A percentile compares a stretch with the other conserved stretches of the same genome.
These are phyloP conservation scores for Candida odintsovae DNA, from an alignment of 805 yeast genomes.

Conservation along the genomic window DNA sequence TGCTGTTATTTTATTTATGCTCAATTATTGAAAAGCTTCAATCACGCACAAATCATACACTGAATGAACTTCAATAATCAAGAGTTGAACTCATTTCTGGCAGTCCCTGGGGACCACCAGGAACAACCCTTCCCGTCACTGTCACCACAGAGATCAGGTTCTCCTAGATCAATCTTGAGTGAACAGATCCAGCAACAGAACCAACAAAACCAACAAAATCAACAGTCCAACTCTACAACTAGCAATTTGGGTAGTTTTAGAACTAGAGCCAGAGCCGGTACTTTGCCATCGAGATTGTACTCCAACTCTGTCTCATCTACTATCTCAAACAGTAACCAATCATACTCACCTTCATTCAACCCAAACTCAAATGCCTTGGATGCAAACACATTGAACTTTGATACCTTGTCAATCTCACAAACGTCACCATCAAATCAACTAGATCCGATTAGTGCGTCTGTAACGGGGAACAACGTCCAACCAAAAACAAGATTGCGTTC, in stretches of 20 bases:
- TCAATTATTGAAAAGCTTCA: not conserved
- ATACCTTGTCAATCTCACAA: constrained; percentile 16
- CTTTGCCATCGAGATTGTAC: constrained; percentile 60
- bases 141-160: constrained; percentile 22
- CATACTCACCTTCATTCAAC: constrained; percentile 17
- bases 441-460: constrained; percentile 2
- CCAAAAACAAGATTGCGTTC: constrained; percentile 41
- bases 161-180: constrained; percentile 21
- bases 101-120: constrained; percentile 14
- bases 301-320: constrained; percentile 25
- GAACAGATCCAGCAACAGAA: constrained; percentile 11
- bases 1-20: not conserved
- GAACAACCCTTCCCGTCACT: constrained; percentile 14
- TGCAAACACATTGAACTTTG: constrained; percentile 17
- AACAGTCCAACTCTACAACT: constrained; percentile 14
- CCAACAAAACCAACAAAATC: constrained; percentile 7
- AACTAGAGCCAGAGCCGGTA: constrained; percentile 71
- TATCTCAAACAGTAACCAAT: constrained; percentile 7
- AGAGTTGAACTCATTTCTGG: constrained; percentile 17
- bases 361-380: constrained; percentile 11
- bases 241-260: constrained; percentile 35
- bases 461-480: not conserved
- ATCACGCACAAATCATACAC: no score
- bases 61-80: constrained; percentile 17
- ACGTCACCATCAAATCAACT: constrained; percentile 10